phyloP scores from a whole-genome alignment of 805 yeast genomes.

The Candida ortonii region DNA sequence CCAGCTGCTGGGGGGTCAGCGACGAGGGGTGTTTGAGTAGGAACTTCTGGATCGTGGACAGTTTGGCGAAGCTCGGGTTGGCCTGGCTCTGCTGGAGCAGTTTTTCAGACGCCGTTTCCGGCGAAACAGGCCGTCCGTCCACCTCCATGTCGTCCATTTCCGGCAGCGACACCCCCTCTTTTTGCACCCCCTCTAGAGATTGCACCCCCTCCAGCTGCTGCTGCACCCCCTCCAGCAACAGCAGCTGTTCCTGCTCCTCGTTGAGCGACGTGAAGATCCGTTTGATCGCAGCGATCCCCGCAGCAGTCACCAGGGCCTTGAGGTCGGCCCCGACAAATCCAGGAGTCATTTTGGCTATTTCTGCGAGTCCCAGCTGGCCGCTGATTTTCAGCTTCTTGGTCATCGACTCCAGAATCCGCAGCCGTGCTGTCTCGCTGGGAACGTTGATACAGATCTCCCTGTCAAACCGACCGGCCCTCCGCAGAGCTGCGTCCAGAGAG shows the following conservation, averaged over 20 bases:
- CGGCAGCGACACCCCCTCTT: no score
- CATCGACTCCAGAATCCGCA: conserved; percentile 73
- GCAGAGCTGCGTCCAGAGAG: conserved; percentile 86
- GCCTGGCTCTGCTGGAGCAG: conserved; percentile 3
- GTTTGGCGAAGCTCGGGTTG: conserved; percentile 9
- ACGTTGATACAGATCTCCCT: conserved; percentile 91
- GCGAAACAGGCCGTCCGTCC: conserved; percentile 10
- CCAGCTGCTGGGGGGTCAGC: conserved; percentile 70
- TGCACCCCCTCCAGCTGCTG: conserved; percentile 11
- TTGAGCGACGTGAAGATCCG: conserved; percentile 71
- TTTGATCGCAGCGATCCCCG: conserved; percentile 91
- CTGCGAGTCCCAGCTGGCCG: conserved; percentile 65
- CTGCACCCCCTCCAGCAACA: conserved; percentile 17
- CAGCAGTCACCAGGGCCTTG: conserved; percentile 89
- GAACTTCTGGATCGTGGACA: conserved; percentile 71
- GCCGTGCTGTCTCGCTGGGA: conserved; percentile 84
- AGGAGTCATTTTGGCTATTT: conserved; percentile 88
- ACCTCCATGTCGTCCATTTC: conserved; percentile 29
- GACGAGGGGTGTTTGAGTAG: conserved; percentile 75
- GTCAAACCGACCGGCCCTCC: conserved; percentile 97
- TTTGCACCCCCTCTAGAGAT: no score
- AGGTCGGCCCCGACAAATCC: conserved; percentile 98
- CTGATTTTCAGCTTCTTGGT: conserved; percentile 62
- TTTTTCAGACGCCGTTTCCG: conserved; percentile 1
- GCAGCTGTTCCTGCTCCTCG: conserved; percentile 36